phyloP scores from a whole-genome alignment of 768 basidiomycete species.

The Pulveroboletus sp. region DNA sequence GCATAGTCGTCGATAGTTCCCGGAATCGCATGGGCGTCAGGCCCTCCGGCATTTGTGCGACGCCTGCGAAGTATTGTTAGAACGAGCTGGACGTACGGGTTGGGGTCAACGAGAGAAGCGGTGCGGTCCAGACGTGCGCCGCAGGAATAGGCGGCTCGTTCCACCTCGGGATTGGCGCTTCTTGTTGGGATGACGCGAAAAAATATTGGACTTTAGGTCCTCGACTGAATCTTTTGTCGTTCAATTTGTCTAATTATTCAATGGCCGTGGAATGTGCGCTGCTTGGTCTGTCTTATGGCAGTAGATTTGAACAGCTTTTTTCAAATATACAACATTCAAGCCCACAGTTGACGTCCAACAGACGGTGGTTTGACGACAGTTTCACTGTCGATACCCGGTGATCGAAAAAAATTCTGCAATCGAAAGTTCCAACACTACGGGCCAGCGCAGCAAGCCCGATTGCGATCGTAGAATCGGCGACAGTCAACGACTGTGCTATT shows the following conservation, averaged over 20 bases:
- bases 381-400: background rate
- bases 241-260: no score
- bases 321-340: no score
- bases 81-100: background rate
- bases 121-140: background rate
- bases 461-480: background rate
- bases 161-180: background rate
- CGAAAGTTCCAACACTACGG: background rate
- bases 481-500: background rate
- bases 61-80: constrained; percentile 22
- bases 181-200: background rate
- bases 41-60: constrained; percentile 20
- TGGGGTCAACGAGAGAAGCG: background rate
- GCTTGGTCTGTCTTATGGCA: no score
- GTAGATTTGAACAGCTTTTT: no score
- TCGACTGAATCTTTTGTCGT: no score
- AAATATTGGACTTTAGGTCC: no score
- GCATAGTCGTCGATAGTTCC: constrained; percentile 43
- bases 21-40: constrained; percentile 15
- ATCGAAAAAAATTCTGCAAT: no score
- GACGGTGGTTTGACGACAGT: background rate
- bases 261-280: no score
- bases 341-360: no score
- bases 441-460: background rate
- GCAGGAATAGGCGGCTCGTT: background rate